Conservation (phyloP, 2,329 filamentous ascomycete genomes). For the Cladorrhinum sp. region DNA sequence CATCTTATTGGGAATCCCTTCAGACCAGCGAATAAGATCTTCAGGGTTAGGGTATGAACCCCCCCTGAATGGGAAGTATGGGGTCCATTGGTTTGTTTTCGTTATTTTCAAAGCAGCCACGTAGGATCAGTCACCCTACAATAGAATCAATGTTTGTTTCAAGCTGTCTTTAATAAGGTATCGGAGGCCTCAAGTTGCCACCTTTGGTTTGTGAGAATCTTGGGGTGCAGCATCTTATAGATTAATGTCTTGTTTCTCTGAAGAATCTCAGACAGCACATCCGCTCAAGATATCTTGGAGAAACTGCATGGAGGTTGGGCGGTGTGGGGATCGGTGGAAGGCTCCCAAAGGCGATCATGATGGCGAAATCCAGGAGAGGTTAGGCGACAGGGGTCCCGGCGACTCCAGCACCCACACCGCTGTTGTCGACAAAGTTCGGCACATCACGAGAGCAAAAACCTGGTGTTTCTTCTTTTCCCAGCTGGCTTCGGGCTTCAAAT, state of each 20-base stretch:
- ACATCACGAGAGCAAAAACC: conserved; percentile 8
- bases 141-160: not conserved
- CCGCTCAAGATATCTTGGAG: not conserved
- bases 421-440: not conserved
- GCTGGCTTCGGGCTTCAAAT: not conserved
- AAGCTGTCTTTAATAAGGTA: not conserved
- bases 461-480: conserved; percentile 3
- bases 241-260: not conserved
- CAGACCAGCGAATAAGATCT: not conserved
- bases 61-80: not conserved
- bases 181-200: not conserved
- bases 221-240: not conserved
- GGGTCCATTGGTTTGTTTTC: not conserved
- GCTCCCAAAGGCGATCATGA: not conserved
- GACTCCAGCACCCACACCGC: not conserved
- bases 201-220: not conserved
- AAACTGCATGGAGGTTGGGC: not conserved
- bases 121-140: not conserved
- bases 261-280: not conserved
- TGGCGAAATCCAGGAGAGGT: not conserved
- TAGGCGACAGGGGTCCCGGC: conserved; percentile 1
- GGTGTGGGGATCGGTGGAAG: not conserved
- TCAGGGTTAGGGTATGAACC: not conserved
- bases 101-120: not conserved
- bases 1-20: not conserved